These are phyloP conservation scores for Paulinella micropora DNA, from an alignment of 78 protist species.

Conservation along the genomic window DNA sequence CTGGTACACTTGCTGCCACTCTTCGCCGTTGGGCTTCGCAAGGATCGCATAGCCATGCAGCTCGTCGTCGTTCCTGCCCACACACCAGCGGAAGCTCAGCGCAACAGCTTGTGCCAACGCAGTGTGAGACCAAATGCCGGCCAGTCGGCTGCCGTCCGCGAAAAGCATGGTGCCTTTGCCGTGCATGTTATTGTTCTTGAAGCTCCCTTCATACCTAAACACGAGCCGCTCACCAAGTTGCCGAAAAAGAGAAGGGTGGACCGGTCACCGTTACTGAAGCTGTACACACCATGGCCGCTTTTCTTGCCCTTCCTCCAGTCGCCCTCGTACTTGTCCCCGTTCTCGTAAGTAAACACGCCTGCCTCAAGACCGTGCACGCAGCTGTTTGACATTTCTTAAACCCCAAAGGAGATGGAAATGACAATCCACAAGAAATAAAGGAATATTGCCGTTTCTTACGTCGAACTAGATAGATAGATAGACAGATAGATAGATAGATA, in stretches of 20 bases:
- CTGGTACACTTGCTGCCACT: too few relatives aligned
- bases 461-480: too few relatives aligned
- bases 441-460: not conserved
- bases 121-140: conserved; percentile 6
- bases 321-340: conserved; percentile 12
- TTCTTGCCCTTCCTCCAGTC: conserved; percentile 15
- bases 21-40: too few relatives aligned
- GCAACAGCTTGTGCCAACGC: too few relatives aligned
- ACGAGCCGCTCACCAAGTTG: conserved; percentile 4
- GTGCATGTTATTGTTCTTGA: not conserved
- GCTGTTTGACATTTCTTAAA: not conserved
- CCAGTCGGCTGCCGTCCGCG: not conserved
- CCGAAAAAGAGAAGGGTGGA: too few relatives aligned
- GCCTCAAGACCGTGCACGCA: not conserved
- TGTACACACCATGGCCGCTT: not conserved
- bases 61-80: too few relatives aligned
- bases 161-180: not conserved
- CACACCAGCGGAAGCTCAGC: too few relatives aligned
- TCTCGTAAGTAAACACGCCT: not conserved
- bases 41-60: too few relatives aligned
- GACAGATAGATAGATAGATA: too few relatives aligned
- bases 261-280: not conserved
- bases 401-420: not conserved
- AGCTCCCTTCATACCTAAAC: not conserved
- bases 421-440: not conserved